These are phyloP conservation scores for Hemisphaericaspora xylofermentans DNA, from an alignment of 1,139 yeast species.

Conservation along the genomic window DNA sequence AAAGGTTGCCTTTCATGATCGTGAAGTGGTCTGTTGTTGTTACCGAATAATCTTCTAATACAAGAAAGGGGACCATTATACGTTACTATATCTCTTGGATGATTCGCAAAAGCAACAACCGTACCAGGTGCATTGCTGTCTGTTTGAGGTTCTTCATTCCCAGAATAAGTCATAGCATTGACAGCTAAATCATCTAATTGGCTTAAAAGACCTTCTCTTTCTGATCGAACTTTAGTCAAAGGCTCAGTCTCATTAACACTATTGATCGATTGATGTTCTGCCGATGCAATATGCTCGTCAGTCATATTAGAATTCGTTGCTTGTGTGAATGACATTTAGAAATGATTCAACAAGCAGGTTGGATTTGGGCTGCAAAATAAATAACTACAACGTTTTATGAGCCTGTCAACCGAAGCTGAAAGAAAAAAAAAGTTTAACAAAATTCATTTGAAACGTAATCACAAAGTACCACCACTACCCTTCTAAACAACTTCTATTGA, in stretches of 20 bases:
- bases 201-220: not conserved
- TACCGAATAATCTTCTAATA: conserved; percentile 2
- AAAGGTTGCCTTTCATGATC: conserved; percentile 3
- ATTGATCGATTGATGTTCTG: not conserved
- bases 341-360: too few relatives aligned
- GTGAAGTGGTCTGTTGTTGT: not conserved
- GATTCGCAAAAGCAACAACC: not conserved
- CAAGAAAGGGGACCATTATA: conserved; percentile 4
- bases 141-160: not conserved
- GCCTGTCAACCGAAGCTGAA: not conserved
- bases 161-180: conserved; percentile 5
- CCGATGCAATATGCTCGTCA: not conserved
- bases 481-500: too few relatives aligned
- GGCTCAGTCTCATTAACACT: not conserved
- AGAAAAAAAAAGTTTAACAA: not conserved
- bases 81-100: conserved; percentile 3
- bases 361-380: conserved; percentile 4
- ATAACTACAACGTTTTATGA: too few relatives aligned
- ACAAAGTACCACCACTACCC: too few relatives aligned
- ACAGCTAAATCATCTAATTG: conserved; percentile 3
- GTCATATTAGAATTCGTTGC: not conserved
- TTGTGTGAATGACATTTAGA: conserved; percentile 1
- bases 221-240: not conserved
- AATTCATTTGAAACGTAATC: too few relatives aligned
- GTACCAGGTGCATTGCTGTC: not conserved